phyloP scores from a whole-genome alignment of 805 yeast species.

The Saturnispora bothae region DNA sequence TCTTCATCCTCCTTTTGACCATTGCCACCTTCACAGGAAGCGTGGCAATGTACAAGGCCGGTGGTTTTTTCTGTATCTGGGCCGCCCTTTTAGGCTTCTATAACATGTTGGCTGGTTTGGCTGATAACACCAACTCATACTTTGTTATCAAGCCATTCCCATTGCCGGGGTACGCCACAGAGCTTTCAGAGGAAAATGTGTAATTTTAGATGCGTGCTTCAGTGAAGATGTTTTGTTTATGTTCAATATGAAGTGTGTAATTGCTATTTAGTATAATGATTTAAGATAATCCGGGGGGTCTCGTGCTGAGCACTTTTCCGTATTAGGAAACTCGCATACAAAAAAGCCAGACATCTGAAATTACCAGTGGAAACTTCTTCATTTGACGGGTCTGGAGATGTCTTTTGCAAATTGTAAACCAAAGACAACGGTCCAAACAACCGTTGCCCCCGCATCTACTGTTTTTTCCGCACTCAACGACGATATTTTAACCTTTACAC shows the following conservation, averaged over 20 bases:
- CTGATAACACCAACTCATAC: conserved; percentile 48
- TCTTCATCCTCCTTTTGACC: conserved; percentile 36
- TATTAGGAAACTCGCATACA: no score
- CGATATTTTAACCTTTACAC: no score
- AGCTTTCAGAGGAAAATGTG: conserved; percentile 14
- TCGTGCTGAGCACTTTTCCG: no score
- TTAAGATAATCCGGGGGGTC: no score
- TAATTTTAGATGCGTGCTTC: no score
- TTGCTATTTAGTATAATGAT: no score
- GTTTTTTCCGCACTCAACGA: no score
- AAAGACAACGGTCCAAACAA: no score
- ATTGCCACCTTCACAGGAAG: conserved; percentile 33
- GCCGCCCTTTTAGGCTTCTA: conserved; percentile 37
- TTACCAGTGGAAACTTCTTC: no score
- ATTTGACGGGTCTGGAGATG: background rate
- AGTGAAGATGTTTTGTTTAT: background rate
- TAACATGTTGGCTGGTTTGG: conserved; percentile 37
- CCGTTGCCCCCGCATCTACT: no score
- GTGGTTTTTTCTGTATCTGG: conserved; percentile 38
- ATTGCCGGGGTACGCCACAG: conserved; percentile 32
- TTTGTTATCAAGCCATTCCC: conserved; percentile 38
- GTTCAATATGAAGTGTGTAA: background rate
- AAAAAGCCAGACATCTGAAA: no score
- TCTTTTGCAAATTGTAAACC: background rate
- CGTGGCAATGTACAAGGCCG: conserved; percentile 29